phyloP scores from a whole-genome alignment of 83 land plant genomes.

The Isoetes engelmannii region DNA sequence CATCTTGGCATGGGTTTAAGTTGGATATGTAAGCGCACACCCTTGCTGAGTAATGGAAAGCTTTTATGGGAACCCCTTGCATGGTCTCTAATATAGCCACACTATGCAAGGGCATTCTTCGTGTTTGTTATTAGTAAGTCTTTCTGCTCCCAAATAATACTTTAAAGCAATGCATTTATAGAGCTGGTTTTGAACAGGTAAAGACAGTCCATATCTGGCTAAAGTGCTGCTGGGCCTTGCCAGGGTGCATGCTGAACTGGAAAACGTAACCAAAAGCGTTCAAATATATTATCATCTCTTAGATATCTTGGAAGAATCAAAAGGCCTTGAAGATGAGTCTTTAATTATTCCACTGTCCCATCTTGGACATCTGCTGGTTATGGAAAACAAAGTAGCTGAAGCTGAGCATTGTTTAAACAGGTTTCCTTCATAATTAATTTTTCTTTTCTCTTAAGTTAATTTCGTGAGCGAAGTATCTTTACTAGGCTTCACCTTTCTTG shows the following conservation, averaged over 20 bases:
- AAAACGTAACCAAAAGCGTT: slow-evolving; percentile 42
- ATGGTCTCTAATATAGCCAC: too few relatives aligned
- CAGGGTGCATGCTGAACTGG: slow-evolving; percentile 29
- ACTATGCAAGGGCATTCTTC: too few relatives aligned
- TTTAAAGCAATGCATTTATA: too few relatives aligned
- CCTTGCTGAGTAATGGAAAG: too few relatives aligned
- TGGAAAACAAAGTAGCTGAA: slow-evolving; percentile 46
- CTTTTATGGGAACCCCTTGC: too few relatives aligned
- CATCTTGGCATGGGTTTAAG: too few relatives aligned
- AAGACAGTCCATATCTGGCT: slow-evolving; percentile 43
- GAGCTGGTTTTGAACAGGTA: slow-evolving; percentile 28
- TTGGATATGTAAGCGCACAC: too few relatives aligned
- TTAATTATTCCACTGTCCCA: slow-evolving; percentile 51
- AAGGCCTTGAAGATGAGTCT: slow-evolving; percentile 48
- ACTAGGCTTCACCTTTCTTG: too few relatives aligned
- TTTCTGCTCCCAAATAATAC: too few relatives aligned
- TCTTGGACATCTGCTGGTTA: slow-evolving; percentile 55
- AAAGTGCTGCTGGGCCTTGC: slow-evolving; percentile 56
- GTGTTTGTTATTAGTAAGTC: too few relatives aligned
- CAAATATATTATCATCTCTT: slow-evolving; percentile 45
- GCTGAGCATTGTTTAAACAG: slow-evolving; percentile 55
- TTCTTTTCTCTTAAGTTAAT: too few relatives aligned
- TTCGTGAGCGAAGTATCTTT: too few relatives aligned
- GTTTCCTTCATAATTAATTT: slow-evolving; percentile 17
- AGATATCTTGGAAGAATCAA: slow-evolving; percentile 42